Base-by-base conservation (phyloP, 2,329 filamentous ascomycete genomes). In the Huntiella omanensis region DNA sequence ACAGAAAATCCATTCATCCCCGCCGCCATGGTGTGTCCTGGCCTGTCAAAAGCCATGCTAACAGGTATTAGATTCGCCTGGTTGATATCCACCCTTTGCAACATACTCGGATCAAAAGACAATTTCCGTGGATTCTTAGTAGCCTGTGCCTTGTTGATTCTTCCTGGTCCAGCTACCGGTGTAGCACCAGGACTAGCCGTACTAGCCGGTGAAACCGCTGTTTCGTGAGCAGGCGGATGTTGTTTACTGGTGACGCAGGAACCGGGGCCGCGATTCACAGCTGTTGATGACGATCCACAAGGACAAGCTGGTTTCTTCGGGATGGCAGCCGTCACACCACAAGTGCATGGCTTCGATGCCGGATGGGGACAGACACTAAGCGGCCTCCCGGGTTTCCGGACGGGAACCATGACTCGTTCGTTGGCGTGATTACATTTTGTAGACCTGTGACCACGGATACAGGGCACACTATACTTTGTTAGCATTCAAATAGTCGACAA, bases 381-480 rank as follows among this genome's bases (percentile, higher is more conserved):
- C 6, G 79, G 80, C 43, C 80, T 69, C 13, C 80, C 80, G 12
- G 80, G 79, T 55, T 83, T 83, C 51, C 78, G 72, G 12, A 84
- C 80, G 16, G 76, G 75, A 3, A 82, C 66, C 67, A 83, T 75
- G 33, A 82, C 63, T 49, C 79, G 73, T 54, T 82, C 77, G 52
- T 69, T 68, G 50, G 67, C 69, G 57, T 84, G 80, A 41, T 71
- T 77, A 60, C 80, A 84, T 65, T 80, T 82, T 45, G 79, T 82
- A 28, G 80, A 83, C 54, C 80, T 75, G 60, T 84, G 80, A 48
- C 80, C 80, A 55, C 79, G 75, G 54, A 83, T 83, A 58, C 80
- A 83, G 56, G 79, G 78, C 66, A 75, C 75, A 61, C 79, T 83
- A 54, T 33, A n/a, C 22, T 11, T 7, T 40, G 17, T 39, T 40